Conservation (phyloP, 371 early-diverging fungal species). For the Phascolomyces articulosus region DNA sequence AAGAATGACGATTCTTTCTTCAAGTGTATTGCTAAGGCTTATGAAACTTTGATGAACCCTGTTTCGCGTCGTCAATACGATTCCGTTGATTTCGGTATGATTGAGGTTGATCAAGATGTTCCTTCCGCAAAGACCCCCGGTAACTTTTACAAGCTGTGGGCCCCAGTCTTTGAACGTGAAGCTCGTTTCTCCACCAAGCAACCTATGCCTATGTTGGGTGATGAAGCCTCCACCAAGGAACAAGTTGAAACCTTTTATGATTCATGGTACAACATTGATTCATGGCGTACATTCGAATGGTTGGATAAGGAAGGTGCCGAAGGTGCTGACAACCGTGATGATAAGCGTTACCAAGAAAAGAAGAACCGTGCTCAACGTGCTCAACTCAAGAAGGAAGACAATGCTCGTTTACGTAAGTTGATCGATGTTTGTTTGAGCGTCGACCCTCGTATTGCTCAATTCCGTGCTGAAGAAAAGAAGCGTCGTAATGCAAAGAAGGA, state of each 20-base stretch:
- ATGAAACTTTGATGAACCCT: slow-evolving; percentile 92
- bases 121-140: slow-evolving; percentile 79
- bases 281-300: slow-evolving; percentile 98
- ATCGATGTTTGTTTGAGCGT: slow-evolving; percentile 82
- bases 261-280: slow-evolving; percentile 96
- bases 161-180: slow-evolving; percentile 90
- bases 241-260: slow-evolving; percentile 95
- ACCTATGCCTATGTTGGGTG: slow-evolving; percentile 88
- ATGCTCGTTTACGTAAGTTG: slow-evolving; percentile 82
- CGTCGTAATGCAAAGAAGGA: slow-evolving; percentile 89
- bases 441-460: slow-evolving; percentile 91
- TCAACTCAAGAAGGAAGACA: slow-evolving; percentile 96
- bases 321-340: slow-evolving; percentile 91
- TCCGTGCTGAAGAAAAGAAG: slow-evolving; percentile 90
- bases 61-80: slow-evolving; percentile 96
- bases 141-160: slow-evolving; percentile 90
- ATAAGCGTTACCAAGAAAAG: slow-evolving; percentile 93
- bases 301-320: slow-evolving; percentile 96
- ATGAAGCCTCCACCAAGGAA: slow-evolving; percentile 69
- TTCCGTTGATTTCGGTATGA: slow-evolving; percentile 85
- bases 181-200: slow-evolving; percentile 89
- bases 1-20: slow-evolving; percentile 94
- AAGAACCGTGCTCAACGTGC: slow-evolving; percentile 95
- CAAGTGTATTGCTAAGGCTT: slow-evolving; percentile 99
- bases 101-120: slow-evolving; percentile 54